These are phyloP conservation scores for Coniophora puteana DNA, from an alignment of 1,284 basidiomycete genomes.

Conservation along the genomic window DNA sequence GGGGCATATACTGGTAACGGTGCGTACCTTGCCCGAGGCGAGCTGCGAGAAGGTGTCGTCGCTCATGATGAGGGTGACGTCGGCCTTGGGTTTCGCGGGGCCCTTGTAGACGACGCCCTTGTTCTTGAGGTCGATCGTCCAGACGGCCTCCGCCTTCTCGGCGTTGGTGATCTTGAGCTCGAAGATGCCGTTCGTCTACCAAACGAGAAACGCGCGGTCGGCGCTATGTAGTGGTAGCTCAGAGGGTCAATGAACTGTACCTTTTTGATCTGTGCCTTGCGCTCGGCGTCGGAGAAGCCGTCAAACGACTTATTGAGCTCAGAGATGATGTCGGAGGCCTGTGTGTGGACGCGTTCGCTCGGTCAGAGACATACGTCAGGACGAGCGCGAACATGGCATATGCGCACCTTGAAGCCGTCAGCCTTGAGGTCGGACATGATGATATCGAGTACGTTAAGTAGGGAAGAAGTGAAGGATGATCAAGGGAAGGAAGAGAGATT, in stretches of 20 bases:
- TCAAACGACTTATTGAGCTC: constrained; percentile 63
- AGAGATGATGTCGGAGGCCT: constrained; percentile 73
- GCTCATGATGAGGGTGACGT: constrained; percentile 75
- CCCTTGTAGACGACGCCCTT: constrained; percentile 81
- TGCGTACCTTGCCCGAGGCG: constrained; percentile 62
- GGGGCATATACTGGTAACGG: background rate
- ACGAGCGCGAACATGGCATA: background rate
- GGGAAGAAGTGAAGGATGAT: background rate
- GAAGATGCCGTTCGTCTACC: constrained; percentile 88
- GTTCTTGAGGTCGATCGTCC: constrained; percentile 98
- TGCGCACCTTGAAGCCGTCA: constrained; percentile 51
- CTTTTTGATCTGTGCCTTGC: constrained; percentile 83
- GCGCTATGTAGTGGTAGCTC: background rate
- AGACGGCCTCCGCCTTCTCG: constrained; percentile 72
- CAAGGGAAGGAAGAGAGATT: background rate
- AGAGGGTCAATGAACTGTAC: constrained; percentile 33
- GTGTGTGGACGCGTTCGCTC: constrained; percentile 4
- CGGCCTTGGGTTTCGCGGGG: constrained; percentile 65
- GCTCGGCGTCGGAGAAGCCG: constrained; percentile 68
- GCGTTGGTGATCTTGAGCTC: constrained; percentile 84
- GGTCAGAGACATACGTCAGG: background rate
- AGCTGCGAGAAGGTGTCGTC: constrained; percentile 68
- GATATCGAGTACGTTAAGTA: background rate
- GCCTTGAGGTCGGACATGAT: constrained; percentile 56
- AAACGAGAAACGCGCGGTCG: constrained; percentile 1